These are phyloP conservation scores for Populus tomentosa DNA, from an alignment of 441 rosid genomes.

Conservation along the genomic window DNA sequence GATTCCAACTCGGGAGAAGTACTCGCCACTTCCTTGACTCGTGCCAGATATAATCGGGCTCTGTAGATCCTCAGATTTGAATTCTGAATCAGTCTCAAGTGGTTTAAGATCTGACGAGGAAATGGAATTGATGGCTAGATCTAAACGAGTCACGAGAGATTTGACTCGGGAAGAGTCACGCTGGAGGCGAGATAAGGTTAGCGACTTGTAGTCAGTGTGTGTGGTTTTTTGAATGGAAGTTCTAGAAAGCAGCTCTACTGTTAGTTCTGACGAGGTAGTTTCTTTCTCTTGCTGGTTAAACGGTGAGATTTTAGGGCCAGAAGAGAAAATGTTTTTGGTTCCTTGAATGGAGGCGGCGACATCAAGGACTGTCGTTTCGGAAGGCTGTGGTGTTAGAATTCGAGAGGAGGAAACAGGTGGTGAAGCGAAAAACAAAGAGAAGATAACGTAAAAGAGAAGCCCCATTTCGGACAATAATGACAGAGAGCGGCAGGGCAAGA, in stretches of 20 bases:
- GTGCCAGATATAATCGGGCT: slow-evolving; percentile 67
- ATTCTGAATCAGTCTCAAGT: slow-evolving; percentile 18
- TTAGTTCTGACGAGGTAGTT: slow-evolving; percentile 14
- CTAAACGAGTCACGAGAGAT: slow-evolving; percentile 44
- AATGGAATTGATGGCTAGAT: slow-evolving; percentile 39
- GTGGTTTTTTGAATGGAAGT: slow-evolving; percentile 29
- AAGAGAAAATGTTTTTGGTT: slow-evolving; percentile 24
- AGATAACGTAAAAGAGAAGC: slow-evolving; percentile 7
- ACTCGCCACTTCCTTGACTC: slow-evolving; percentile 83
- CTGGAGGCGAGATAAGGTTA: slow-evolving; percentile 51
- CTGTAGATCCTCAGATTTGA: slow-evolving; percentile 34
- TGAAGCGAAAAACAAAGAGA: slow-evolving; percentile 20
- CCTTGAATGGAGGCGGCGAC: slow-evolving; percentile 38
- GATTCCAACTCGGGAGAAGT: slow-evolving; percentile 76
- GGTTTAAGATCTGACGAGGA: slow-evolving; percentile 42
- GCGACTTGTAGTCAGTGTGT: slow-evolving; percentile 56
- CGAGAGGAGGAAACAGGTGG: slow-evolving; percentile 32
- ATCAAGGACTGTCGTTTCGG: slow-evolving; percentile 30
- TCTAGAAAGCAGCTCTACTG: slow-evolving; percentile 53
- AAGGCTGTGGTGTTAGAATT: slow-evolving; percentile 10
- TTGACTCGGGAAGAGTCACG: slow-evolving; percentile 69
- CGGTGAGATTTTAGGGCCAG: slow-evolving; percentile 9
- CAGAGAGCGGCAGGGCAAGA: neutral
- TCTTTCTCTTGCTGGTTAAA: slow-evolving; percentile 15
- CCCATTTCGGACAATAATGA: slow-evolving; percentile 1